Evolutionary conservation across 1,139 yeast species (phyloP), one percentile per base, ranked within the genome.

Genomic region (Magnusiomyces tetraspermus): DNA sequence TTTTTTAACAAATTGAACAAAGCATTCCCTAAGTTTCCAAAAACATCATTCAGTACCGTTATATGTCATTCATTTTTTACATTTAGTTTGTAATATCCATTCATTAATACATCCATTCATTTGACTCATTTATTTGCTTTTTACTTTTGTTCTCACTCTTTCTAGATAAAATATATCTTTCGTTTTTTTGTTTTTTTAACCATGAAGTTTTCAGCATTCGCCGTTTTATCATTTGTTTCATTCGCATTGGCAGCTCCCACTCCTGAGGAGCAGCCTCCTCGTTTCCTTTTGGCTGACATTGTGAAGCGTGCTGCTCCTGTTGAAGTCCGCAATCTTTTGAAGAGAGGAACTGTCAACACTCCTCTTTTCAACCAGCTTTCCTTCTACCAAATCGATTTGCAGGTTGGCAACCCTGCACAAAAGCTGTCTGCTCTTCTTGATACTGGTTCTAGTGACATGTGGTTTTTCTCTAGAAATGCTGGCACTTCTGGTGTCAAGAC

Each of bases 371-470:
- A 59, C 50, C 46, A 50, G 49, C 31, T 53, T 33, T 47, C 53
- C n/a, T 54, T 36, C 57, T 75, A 75, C 59, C 64, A 71, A 38
- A 65, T 72, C 10, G 64, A 60, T 10, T 50, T 71, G 46, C 50
- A 55, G 31, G 55, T 72, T n/a, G 76, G 76, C n/a, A 63, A 67
- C 21, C 67, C 72, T 13, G 57, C 61, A 17, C 72, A 70, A 54
- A 53, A 58, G 38, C 60, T 69, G 37, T 55, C 61, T 11, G 69
- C 70, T 11, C 59, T 66, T 51, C 55, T 73, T 36, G 76, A 72
- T 56, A 73, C 76, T 3, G 75, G 75, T 13, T 68, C 73, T 22
- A 61, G 72, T 38, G 76, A 72, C 56, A 63, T 72, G 48, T 72
- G 76, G 76, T 65, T 72, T 50, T 55, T 54, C 30, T 59, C 63